Evolutionary conservation across 179 eudicot species (phyloP).

Genomic region (Heliamphora pulchella): DNA sequence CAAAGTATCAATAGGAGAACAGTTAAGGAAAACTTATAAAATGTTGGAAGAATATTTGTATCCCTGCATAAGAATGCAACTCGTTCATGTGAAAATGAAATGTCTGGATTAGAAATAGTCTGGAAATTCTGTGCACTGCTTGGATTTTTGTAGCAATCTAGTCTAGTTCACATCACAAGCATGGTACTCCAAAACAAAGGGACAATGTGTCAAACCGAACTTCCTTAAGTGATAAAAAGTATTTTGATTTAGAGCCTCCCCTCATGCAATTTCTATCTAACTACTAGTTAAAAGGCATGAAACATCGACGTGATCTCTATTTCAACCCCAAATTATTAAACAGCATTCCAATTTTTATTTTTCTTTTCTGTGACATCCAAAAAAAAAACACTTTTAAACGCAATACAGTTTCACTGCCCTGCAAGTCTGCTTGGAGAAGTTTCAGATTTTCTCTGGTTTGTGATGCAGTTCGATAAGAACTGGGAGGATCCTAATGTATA

Average conservation of each 20-base stretch:
- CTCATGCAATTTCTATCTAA: not conserved
- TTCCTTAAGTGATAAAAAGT: too few species aligned
- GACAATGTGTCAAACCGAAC: not conserved
- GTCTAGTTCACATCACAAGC: slow-evolving; percentile 3
- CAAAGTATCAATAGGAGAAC: not conserved
- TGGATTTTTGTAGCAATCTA: not conserved
- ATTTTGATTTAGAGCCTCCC: too few species aligned
- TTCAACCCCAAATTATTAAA: not conserved
- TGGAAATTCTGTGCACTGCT: not conserved
- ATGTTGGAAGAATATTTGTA: not conserved
- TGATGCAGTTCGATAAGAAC: not conserved
- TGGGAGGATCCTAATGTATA: not conserved
- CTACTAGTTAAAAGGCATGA: not conserved
- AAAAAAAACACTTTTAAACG: not conserved
- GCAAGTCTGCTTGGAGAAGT: not conserved
- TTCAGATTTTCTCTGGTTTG: not conserved
- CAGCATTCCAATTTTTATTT: not conserved
- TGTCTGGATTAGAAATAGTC: not conserved
- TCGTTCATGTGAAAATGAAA: not conserved
- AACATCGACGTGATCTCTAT: not conserved
- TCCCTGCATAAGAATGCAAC: not conserved
- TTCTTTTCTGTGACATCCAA: not conserved
- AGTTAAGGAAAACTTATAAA: not conserved
- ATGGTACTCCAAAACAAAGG: not conserved
- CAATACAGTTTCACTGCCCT: not conserved